Percentiles rank a stretch among this genome's conserved stretches.
Evolutionary conservation across 106 monocot species (phyloP).

Genomic region (Amphibolis antarctica): DNA sequence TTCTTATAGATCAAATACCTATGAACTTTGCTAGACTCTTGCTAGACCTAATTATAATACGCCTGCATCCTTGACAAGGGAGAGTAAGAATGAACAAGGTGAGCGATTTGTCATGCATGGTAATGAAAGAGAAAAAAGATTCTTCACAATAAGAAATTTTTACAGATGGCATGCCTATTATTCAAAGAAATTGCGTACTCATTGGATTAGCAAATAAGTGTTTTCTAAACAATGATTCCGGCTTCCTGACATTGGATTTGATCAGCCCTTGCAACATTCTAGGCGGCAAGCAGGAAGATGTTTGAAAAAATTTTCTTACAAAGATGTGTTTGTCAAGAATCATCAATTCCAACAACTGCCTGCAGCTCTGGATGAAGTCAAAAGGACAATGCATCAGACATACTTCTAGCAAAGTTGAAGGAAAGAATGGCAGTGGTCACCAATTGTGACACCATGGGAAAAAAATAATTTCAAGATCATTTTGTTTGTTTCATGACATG

Average conservation of each 20-base stretch:
- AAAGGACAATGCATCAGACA: not conserved
- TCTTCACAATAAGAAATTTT: too few relatives aligned
- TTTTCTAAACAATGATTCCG: conserved; percentile 28
- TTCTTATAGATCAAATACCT: too few relatives aligned
- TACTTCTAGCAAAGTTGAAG: not conserved
- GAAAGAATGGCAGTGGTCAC: too few relatives aligned
- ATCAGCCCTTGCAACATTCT: conserved; percentile 34
- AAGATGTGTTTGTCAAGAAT: conserved; percentile 50
- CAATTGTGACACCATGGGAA: too few relatives aligned
- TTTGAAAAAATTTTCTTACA: conserved; percentile 36
- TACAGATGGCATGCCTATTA: not conserved
- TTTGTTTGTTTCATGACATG: not conserved
- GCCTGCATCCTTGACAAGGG: too few relatives aligned
- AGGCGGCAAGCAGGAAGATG: conserved; percentile 24
- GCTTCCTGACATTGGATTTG: conserved; percentile 5
- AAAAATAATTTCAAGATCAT: not conserved
- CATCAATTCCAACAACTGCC: conserved; percentile 48
- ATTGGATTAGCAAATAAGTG: conserved; percentile 78
- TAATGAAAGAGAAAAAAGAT: too few relatives aligned
- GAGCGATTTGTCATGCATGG: too few relatives aligned
- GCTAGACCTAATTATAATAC: too few relatives aligned
- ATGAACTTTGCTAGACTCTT: too few relatives aligned
- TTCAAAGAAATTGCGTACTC: conserved; percentile 46
- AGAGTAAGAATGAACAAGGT: too few relatives aligned
- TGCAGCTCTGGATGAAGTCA: conserved; percentile 48